phyloP scores from a whole-genome alignment of 1,139 yeast genomes.

The Tardiomyces blankii region DNA sequence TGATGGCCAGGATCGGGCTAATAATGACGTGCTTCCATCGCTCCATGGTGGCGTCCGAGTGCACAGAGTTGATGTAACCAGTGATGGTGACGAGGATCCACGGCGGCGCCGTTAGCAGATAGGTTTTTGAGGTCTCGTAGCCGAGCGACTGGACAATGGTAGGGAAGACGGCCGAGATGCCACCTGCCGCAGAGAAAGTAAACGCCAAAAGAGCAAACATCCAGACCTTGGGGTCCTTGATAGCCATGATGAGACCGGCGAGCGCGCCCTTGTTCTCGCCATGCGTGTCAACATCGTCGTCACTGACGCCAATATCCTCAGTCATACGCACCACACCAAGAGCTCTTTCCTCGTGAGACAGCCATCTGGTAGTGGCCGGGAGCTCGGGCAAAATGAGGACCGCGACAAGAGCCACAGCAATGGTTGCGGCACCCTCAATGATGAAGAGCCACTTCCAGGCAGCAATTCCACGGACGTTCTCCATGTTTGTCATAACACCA shows the following conservation, averaged over 20 bases:
- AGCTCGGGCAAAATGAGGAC: constrained; percentile 31
- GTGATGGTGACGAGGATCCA: constrained; percentile 44
- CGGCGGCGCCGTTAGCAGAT: constrained; percentile 48
- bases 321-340: constrained; percentile 12
- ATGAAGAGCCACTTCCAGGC: constrained; percentile 31
- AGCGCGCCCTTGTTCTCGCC: constrained; percentile 5
- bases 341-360: constrained; percentile 13
- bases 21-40: constrained; percentile 40
- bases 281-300: constrained; percentile 13
- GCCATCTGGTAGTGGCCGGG: constrained; percentile 32
- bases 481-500: constrained; percentile 25
- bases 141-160: constrained; percentile 36
- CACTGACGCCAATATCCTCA: constrained; percentile 12
- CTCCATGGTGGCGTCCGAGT: constrained; percentile 45
- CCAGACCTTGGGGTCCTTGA: constrained; percentile 26
- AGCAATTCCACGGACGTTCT: constrained; percentile 22
- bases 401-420: constrained; percentile 19
- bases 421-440: constrained; percentile 27
- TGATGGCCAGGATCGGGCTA: constrained; percentile 36
- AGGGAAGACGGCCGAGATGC: constrained; percentile 38
- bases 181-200: constrained; percentile 11
- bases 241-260: constrained; percentile 5
- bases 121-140: constrained; percentile 32
- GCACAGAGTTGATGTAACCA: constrained; percentile 44
- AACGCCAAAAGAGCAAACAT: constrained; percentile 8